Base-by-base conservation (phyloP, 495 filamentous ascomycete species). In the Penicillium chermesinum region DNA sequence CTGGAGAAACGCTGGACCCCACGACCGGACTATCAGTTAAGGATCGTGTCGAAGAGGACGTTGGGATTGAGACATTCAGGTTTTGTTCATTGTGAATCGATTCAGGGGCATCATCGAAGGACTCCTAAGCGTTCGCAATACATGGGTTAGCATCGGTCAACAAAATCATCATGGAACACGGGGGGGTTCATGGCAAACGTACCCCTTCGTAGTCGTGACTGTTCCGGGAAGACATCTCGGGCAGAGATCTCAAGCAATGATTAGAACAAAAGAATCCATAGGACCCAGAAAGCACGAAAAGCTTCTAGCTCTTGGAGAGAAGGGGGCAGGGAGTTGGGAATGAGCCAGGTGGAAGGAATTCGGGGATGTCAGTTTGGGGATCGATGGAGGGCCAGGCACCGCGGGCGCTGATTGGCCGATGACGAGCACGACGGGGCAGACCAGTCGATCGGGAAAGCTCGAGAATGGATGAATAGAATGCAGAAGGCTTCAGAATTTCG, bases 91-190 rank as follows among this genome's bases (percentile, higher is more conserved):
- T 30, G 13, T 60, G 49, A 54, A 67, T 49, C 22, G 59, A 73
- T 66, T 88, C 86, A 54, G 79, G 70, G 48, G 85, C 85, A 70
- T 91, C 86, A 61, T 89, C 85, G 47, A 89, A 90, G 16, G 81
- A 81, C 49, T 90, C 87, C 86, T 89, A 25, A 9, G 32, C 12
- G 15, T 12, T 30, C 5, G 10, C 10, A 10, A 30, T 4, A 30
- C 25, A 19, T 10, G 7, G n/a, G 34, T 56, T 22, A 62, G 56
- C 53, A 49, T 35, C 32, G 41, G 20, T 32, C 38, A 52, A 47
- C 47, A 48, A 18, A 38, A 17, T 15, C 35, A 33, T 39, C 18
- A 19, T 53, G 32, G 48, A 47, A 20, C 37, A 36, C 38, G 40
- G 30, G 35, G 27, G 42, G 17, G 27, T n/a, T n/a, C n/a, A 33